Percentiles rank a stretch among this genome's conserved stretches.
These are phyloP conservation scores for Pulveroboletus sp. DNA, from an alignment of 768 basidiomycete genomes.

Conservation along the genomic window DNA sequence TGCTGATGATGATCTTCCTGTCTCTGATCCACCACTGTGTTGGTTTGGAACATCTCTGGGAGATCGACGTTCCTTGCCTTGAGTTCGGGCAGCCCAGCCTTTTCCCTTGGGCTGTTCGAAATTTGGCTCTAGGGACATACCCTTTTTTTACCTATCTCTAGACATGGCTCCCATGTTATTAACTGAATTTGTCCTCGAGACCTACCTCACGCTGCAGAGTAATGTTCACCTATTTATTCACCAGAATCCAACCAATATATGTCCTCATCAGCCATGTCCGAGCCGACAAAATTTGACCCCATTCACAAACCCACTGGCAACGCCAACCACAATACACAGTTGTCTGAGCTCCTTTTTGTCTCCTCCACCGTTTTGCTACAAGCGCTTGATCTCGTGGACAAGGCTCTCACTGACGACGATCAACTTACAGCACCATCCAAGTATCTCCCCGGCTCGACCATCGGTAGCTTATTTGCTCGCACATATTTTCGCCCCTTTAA, in stretches of 20 bases:
- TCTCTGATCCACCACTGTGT: slow-evolving; percentile 59
- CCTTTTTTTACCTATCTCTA: background rate
- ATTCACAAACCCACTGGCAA: slow-evolving; percentile 7
- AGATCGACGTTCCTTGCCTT: slow-evolving; percentile 64
- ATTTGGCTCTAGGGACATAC: slow-evolving; percentile 74
- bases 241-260: background rate
- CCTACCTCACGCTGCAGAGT: slow-evolving; percentile 16
- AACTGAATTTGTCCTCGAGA: slow-evolving; percentile 23
- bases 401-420: slow-evolving; percentile 59
- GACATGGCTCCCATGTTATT: slow-evolving; percentile 12
- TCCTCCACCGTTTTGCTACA: slow-evolving; percentile 66
- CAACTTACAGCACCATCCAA: slow-evolving; percentile 68
- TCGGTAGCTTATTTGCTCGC: slow-evolving; percentile 46
- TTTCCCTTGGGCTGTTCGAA: slow-evolving; percentile 59
- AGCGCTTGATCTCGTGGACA: slow-evolving; percentile 68
- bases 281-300: slow-evolving; percentile 10
- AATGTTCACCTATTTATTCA: slow-evolving; percentile 17
- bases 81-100: slow-evolving; percentile 66
- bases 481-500: too few relatives aligned
- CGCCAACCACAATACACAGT: slow-evolving; percentile 20
- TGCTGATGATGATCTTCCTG: slow-evolving; percentile 46
- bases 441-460: slow-evolving; percentile 82
- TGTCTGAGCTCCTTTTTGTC: slow-evolving; percentile 60
- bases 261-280: slow-evolving; percentile 23
- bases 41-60: slow-evolving; percentile 54